These are phyloP conservation scores for Metschnikowia reukaufii DNA, from an alignment of 805 yeast genomes.

Conservation along the genomic window DNA sequence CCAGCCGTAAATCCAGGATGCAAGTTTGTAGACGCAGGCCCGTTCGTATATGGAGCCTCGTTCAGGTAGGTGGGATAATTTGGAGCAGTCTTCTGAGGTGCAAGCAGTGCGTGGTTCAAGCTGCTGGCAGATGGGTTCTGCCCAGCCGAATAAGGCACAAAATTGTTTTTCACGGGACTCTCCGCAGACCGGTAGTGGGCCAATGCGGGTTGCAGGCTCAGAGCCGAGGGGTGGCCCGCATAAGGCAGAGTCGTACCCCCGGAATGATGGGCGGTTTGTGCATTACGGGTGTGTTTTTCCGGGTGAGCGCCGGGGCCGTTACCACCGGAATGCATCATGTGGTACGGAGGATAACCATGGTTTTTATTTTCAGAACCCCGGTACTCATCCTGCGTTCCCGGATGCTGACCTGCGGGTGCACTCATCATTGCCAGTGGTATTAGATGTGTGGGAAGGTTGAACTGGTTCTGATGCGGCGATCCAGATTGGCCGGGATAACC, in stretches of 20 bases:
- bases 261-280: background rate
- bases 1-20: background rate
- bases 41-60: background rate
- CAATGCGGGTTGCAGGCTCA: constrained; percentile 5
- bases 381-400: background rate
- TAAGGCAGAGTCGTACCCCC: constrained; percentile 1
- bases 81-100: background rate
- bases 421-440: constrained; percentile 25
- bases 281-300: background rate
- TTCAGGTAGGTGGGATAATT: background rate
- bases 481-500: constrained; percentile 7
- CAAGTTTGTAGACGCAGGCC: background rate
- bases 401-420: constrained; percentile 1
- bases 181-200: background rate
- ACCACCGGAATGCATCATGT: background rate
- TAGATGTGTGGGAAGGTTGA: constrained; percentile 29
- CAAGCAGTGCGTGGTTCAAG: background rate
- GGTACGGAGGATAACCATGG: background rate
- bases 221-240: constrained; percentile 3
- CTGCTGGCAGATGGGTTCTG: constrained; percentile 6
- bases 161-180: constrained; percentile 2
- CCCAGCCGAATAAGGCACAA: constrained; percentile 1
- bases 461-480: constrained; percentile 20
- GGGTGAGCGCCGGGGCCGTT: background rate
- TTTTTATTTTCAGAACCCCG: background rate